Evolutionary conservation across 1,284 basidiomycete genomes (phyloP).

Genomic region (Ustilago trichophora): DNA sequence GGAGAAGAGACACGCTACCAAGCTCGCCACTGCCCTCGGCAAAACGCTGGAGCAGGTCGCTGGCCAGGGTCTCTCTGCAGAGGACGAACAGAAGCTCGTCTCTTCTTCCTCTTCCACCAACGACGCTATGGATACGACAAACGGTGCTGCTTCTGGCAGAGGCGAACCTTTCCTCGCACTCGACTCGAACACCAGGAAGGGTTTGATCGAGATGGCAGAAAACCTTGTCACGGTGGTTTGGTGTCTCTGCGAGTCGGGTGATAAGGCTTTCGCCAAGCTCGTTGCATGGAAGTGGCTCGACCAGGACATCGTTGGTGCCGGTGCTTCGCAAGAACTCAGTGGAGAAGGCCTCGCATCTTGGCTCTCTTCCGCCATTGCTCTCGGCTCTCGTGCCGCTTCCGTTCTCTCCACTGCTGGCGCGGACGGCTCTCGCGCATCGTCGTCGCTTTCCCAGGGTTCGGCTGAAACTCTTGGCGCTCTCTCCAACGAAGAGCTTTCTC

Average conservation of each 20-base stretch:
- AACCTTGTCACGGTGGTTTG: slow-evolving; percentile 50
- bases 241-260: slow-evolving; percentile 52
- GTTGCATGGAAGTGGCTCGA: slow-evolving; percentile 49
- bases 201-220: slow-evolving; percentile 52
- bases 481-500: slow-evolving; percentile 41
- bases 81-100: slow-evolving; percentile 28
- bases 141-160: background rate
- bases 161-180: slow-evolving; percentile 41
- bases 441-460: background rate
- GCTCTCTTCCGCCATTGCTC: slow-evolving; percentile 43
- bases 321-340: slow-evolving; percentile 10
- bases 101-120: background rate
- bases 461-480: slow-evolving; percentile 21
- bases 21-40: slow-evolving; percentile 46
- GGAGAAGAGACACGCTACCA: slow-evolving; percentile 61
- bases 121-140: slow-evolving; percentile 14
- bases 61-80: slow-evolving; percentile 26
- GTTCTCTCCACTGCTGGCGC: slow-evolving; percentile 26
- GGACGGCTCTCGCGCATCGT: slow-evolving; percentile 22
- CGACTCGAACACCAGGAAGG: slow-evolving; percentile 42
- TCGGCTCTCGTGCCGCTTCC: slow-evolving; percentile 37
- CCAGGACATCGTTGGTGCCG: slow-evolving; percentile 17
- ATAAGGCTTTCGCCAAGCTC: slow-evolving; percentile 44
- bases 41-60: slow-evolving; percentile 33
- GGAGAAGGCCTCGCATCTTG: slow-evolving; percentile 45